Conservation (phyloP, 2,329 filamentous ascomycete genomes). For the Diaporthe nobilis region DNA sequence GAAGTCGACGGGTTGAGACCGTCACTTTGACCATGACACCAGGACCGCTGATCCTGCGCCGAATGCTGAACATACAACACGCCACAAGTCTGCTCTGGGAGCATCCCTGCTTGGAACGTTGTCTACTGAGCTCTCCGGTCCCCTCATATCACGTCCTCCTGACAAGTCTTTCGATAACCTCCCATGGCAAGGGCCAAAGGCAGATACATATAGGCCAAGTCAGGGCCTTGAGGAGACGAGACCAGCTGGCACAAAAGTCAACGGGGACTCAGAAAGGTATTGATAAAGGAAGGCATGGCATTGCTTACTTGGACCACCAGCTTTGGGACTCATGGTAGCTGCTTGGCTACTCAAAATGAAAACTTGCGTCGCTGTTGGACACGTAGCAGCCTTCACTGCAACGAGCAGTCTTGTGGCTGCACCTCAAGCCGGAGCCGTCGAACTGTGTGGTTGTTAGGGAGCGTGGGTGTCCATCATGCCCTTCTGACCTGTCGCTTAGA, state of each 20-base stretch:
- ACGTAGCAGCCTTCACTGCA: not conserved
- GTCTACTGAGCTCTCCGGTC: too few relatives aligned
- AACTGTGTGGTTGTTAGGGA: not conserved
- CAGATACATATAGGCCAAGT: not conserved
- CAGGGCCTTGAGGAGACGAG: not conserved
- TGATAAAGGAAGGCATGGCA: not conserved
- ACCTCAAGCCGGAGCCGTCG: not conserved
- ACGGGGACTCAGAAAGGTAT: not conserved
- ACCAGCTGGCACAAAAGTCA: not conserved
- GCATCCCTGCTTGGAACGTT: not conserved
- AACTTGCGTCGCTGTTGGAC: not conserved
- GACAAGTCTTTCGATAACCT: not conserved
- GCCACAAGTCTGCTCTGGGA: not conserved
- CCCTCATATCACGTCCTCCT: not conserved
- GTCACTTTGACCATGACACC: not conserved
- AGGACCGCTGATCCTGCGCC: not conserved
- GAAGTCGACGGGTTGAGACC: not conserved
- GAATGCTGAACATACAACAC: not conserved
- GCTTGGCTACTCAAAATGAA: not conserved
- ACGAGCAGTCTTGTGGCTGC: not conserved
- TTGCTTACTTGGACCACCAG: not conserved
- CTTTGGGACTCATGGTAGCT: not conserved
- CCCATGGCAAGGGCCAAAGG: not conserved
- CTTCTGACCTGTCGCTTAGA: not conserved
- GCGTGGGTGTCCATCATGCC: not conserved